phyloP scores from a whole-genome alignment of 2,329 filamentous ascomycete genomes.

The Sporothrix mexicana region DNA sequence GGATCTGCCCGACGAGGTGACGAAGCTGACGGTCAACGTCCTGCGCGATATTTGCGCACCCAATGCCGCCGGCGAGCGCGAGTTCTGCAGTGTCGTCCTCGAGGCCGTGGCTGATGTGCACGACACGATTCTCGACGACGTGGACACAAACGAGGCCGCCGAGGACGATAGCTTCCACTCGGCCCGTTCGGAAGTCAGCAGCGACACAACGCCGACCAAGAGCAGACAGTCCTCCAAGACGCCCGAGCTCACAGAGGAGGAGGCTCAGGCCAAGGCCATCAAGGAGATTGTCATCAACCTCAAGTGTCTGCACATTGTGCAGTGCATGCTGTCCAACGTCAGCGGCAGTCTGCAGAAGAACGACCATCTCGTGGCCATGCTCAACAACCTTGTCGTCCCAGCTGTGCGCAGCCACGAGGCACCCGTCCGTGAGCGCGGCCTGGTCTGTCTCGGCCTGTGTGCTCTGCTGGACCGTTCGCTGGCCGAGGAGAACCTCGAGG shows the following conservation, averaged over 20 bases:
- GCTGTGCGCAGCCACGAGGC: constrained; percentile 93
- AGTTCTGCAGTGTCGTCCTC: constrained; percentile 83
- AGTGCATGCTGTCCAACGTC: constrained; percentile 96
- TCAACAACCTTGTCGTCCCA: constrained; percentile 95
- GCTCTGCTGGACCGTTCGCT: constrained; percentile 89
- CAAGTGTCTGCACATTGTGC: constrained; percentile 96
- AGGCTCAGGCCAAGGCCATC: constrained; percentile 75
- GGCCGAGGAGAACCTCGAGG: constrained; percentile 85
- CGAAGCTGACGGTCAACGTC: constrained; percentile 82
- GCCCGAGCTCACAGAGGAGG: constrained; percentile 63
- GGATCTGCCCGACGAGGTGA: constrained; percentile 89
- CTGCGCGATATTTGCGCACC: constrained; percentile 82
- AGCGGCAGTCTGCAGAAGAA: constrained; percentile 87
- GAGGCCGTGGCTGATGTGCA: constrained; percentile 97
- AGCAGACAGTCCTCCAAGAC: constrained; percentile 45
- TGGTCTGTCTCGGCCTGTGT: constrained; percentile 88
- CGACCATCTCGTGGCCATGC: constrained; percentile 90
- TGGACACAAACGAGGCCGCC: constrained; percentile 56
- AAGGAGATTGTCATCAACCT: constrained; percentile 96
- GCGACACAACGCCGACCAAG: constrained; percentile 62
- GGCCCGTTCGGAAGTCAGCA: constrained; percentile 82
- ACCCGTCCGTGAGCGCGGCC: constrained; percentile 86
- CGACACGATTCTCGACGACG: constrained; percentile 82
- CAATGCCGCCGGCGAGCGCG: constrained; percentile 74
- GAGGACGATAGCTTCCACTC: constrained; percentile 93